Evolutionary conservation across 495 filamentous ascomycete genomes (phyloP).

Genomic region (Cryomyces minteri): DNA sequence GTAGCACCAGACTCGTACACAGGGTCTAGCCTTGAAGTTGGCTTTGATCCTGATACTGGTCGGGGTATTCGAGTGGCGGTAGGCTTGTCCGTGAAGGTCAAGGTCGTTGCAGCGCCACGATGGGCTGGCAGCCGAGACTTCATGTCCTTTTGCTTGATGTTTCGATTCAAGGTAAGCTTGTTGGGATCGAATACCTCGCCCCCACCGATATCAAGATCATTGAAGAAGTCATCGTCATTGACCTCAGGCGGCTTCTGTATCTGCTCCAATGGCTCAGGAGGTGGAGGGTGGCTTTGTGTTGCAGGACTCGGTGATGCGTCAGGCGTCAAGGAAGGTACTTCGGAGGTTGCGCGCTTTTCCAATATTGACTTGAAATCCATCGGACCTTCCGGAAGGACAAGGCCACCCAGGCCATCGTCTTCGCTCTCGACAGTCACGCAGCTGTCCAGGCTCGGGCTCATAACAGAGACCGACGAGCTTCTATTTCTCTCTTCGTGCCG

Average conservation of each 20-base stretch:
- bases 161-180: constrained; percentile 78
- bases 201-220: constrained; percentile 72
- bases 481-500: constrained; percentile 56
- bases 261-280: constrained; percentile 15
- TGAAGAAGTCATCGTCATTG: constrained; percentile 67
- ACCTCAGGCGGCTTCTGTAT: constrained; percentile 14
- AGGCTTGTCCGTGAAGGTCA: constrained; percentile 75
- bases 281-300: not conserved
- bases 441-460: constrained; percentile 83
- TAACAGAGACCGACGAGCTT: constrained; percentile 69
- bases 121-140: constrained; percentile 25
- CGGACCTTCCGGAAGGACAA: constrained; percentile 67
- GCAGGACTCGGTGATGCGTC: not conserved
- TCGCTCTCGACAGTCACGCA: constrained; percentile 87
- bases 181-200: constrained; percentile 61
- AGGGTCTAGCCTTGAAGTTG: constrained; percentile 70
- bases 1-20: constrained; percentile 81
- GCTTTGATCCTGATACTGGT: constrained; percentile 40
- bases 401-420: constrained; percentile 72
- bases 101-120: constrained; percentile 52
- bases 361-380: constrained; percentile 63
- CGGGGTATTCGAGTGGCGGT: constrained; percentile 26
- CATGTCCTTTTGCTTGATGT: constrained; percentile 66
- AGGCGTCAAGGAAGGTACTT: constrained; percentile 1
- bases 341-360: constrained; percentile 34